Evolutionary conservation across 2,329 filamentous ascomycete genomes (phyloP), one percentile per base, ranked within the genome.

Genomic region (Colletotrichum melonis): DNA sequence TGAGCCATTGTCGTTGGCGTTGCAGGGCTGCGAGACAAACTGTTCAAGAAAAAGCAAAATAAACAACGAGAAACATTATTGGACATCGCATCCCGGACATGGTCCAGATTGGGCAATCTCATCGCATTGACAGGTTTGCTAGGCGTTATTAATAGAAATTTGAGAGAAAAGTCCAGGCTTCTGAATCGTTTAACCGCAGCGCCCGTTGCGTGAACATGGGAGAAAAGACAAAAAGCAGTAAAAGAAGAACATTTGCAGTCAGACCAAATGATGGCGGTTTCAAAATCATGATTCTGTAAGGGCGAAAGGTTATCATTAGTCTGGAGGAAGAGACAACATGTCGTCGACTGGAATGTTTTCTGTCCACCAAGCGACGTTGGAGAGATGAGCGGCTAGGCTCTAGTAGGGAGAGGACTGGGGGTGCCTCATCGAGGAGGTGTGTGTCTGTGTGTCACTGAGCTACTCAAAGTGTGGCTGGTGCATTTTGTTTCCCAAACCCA

Each of bases 41-140:
- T 22, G 42, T 63, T 55, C 38, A 22, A 42, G 24, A 64, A 69
- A 72, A 73, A 73, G 66, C 66, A 69, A 73, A 65, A 69, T 55
- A 64, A 73, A 69, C 60, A 64, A 24, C 42, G 35, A 68, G 52
- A 73, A 62, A 73, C 24, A 46, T 22, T 8, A 73, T 60, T 72
- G 58, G 66, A 46, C 66, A 60, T 73, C n/a, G 5, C 42, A 69
- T 65, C 70, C 69, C 66, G 70, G 70, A 60, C 66, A 22, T 42
- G 11, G 19, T 63, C 66, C 66, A 64, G 28, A 46, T 69, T 64
- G 54, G 66, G 70, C n/a, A 73, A 73, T 73, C 70, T 73, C 66
- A 24, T 73, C 70, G 70, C 59, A 56, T 69, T 72, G 59, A 69
- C 69, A 60, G 16, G 24, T 63, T 63, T 12, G 19, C 56, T 54